A percentile compares a stretch with the other conserved stretches of the same genome.
Conservation (phyloP, 345 rosid genomes). For the Brassica napus region Da-Ae NC_063449.1:43713501-43714000, state of each 20-base stretch:
- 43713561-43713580: not conserved
- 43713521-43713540: not conserved
- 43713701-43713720: not conserved
- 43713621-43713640: not conserved
- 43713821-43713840: not conserved
- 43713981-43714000: not conserved
- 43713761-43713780: not conserved
- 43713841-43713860: not conserved
- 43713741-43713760: not conserved
- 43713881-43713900: not conserved
- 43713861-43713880: not conserved
- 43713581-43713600: not conserved
- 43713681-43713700: not conserved
- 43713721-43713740: not conserved
- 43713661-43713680: not conserved
- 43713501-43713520: not conserved
- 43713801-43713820: not conserved
- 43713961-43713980: not conserved
- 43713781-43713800: not conserved
- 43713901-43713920: not conserved
- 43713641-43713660: not conserved
- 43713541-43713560: not conserved
- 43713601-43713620: not conserved
- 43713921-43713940: conserved; percentile 76
- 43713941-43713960: conserved; percentile 42